Base-by-base conservation (phyloP, 169 alveolate species). In the Blepharisma undulans region DNA sequence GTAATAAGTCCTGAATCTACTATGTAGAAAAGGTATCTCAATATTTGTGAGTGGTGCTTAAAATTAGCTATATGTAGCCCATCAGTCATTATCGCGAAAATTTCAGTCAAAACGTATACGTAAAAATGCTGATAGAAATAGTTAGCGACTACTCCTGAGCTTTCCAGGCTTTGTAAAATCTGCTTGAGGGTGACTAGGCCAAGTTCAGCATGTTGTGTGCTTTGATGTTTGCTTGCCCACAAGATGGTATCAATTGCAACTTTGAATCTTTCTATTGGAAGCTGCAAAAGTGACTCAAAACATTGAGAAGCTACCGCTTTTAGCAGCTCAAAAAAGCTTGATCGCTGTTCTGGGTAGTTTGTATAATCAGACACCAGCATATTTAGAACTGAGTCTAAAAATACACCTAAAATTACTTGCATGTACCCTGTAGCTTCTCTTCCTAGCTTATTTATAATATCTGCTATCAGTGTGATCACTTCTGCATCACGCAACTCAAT, bases 141-240 rank as follows among this genome's bases (percentile, higher is more conserved):
- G 59, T 92, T 92, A 0, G 95, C 93, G 1, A 94, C 87, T 19
- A 71, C 81, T 61, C 93, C 93, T 34, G 60, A 66, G 30, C 87
- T 85, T 7, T 93, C 95, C 48, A 91, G 59, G 21, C 86, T 85
- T n/a, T 93, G 66, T 72, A 96, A 94, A 85, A 19, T 96, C 89
- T 82, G 92, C 82, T 60, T 60, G 29, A 86, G 61, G 5, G 90
- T 72, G 29, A 66, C 96, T 34, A 97, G 89, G 12, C 98, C 98
- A n/a, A 96, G 91, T 27, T 96, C 98, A 59, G 93, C 90, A 61
- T 95, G 93, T 27, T 93, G 93, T 2, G 97, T 96, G 32, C 95
- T 93, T 19, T 95, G 92, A 93, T 97, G 98, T 76, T 96, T 97
- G 72, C 94, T 91, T 1, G 98, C 98, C 96, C 97, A 97, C 3